These are phyloP conservation scores for Phaffomyces thermotolerans DNA, from an alignment of 805 yeast species.

Conservation along the genomic window DNA sequence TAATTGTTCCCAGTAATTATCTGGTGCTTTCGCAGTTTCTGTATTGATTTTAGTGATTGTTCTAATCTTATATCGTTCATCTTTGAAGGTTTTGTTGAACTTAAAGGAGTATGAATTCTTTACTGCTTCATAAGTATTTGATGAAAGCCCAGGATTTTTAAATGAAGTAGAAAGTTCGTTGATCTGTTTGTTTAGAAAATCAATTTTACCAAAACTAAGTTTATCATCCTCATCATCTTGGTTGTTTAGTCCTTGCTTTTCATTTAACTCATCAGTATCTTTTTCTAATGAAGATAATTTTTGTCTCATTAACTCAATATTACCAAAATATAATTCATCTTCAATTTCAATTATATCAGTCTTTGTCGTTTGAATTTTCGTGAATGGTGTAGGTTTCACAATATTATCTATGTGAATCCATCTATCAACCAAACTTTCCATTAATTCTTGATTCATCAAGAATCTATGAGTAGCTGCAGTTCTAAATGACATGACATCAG, in stretches of 20 bases:
- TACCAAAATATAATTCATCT: conserved; percentile 22
- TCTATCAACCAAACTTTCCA: conserved; percentile 42
- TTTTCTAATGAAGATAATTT: conserved; percentile 13
- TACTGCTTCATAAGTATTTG: conserved; percentile 3
- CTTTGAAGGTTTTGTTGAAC: conserved; percentile 4
- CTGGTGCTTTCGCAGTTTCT: conserved; percentile 18
- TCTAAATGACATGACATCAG: conserved; percentile 44
- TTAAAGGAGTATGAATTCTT: conserved; percentile 4
- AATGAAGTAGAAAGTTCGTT: conserved; percentile 8
- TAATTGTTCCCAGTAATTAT: conserved; percentile 20
- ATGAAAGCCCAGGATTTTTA: background rate
- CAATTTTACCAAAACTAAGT: conserved; percentile 2
- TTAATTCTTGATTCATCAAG: conserved; percentile 39
- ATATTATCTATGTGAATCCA: conserved; percentile 39
- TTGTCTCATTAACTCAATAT: conserved; percentile 17
- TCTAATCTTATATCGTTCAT: conserved; percentile 7
- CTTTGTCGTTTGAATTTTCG: conserved; percentile 14
- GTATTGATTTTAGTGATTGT: conserved; percentile 9
- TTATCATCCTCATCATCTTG: background rate
- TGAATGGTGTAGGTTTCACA: conserved; percentile 31
- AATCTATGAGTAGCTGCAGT: conserved; percentile 38
- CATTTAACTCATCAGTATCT: conserved; percentile 13
- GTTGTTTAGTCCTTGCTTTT: too few species aligned
- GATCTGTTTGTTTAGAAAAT: conserved; percentile 7
- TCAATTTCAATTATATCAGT: conserved; percentile 9